Evolutionary conservation across 2,329 filamentous ascomycete species (phyloP).

Genomic region (Aspergillus pseudonomiae): DNA sequence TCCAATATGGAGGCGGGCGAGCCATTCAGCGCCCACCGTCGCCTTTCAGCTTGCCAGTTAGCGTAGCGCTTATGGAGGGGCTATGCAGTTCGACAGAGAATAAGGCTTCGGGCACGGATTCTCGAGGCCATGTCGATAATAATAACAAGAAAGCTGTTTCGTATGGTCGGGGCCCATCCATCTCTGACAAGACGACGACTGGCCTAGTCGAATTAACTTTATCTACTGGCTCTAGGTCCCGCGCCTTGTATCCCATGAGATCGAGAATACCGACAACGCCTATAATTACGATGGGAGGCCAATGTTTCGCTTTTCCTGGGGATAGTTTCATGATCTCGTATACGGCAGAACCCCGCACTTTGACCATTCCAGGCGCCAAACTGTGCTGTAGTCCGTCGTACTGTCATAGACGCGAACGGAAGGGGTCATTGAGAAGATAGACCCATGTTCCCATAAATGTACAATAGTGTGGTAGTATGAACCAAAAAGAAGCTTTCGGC

Average conservation of each 20-base stretch:
- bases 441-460: neutral
- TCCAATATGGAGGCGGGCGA: slow-evolving; percentile 6
- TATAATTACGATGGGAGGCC: neutral
- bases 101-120: neutral
- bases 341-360: neutral
- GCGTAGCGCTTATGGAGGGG: slow-evolving; percentile 17
- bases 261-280: neutral
- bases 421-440: neutral
- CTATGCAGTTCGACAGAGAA: slow-evolving; percentile 6
- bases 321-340: slow-evolving; percentile 2
- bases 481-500: neutral
- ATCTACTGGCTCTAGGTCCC: neutral
- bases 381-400: neutral
- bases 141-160: neutral
- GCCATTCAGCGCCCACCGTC: slow-evolving; percentile 11
- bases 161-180: neutral
- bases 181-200: neutral
- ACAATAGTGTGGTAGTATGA: neutral
- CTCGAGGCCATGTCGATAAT: neutral
- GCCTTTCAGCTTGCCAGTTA: slow-evolving; percentile 13
- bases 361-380: neutral
- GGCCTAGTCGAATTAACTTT: neutral
- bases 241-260: neutral
- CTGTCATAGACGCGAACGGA: neutral
- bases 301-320: slow-evolving; percentile 3